phyloP scores from a whole-genome alignment of 257 asterid species.

The Hygrophila difformis region DNA sequence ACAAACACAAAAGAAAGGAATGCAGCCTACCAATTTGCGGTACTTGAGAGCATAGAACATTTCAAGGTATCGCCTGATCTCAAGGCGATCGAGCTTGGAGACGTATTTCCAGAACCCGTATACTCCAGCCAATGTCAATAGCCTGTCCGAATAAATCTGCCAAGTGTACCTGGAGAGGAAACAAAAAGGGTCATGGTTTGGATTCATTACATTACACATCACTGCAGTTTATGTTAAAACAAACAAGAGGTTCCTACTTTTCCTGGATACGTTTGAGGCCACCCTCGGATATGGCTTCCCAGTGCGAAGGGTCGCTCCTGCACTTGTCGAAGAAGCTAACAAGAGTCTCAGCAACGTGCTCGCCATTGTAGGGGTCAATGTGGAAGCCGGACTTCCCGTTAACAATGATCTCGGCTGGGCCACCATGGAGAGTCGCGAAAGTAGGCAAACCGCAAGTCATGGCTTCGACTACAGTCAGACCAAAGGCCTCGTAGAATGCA shows the following conservation, averaged over 20 bases:
- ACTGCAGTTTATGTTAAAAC: neutral
- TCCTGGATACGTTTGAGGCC: slow-evolving; percentile 79
- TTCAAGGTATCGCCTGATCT: slow-evolving; percentile 79
- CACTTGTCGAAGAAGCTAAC: slow-evolving; percentile 65
- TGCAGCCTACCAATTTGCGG: slow-evolving; percentile 65
- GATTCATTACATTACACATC: too few species aligned
- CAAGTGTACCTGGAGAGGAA: slow-evolving; percentile 55
- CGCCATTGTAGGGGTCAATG: slow-evolving; percentile 84
- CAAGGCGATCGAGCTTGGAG: slow-evolving; percentile 78
- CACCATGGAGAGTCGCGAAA: slow-evolving; percentile 80
- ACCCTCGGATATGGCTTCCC: slow-evolving; percentile 62
- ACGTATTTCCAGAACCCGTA: slow-evolving; percentile 92
- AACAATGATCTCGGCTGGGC: slow-evolving; percentile 92
- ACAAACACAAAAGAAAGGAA: neutral
- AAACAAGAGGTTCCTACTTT: slow-evolving; percentile 40
- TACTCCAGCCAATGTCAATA: slow-evolving; percentile 82
- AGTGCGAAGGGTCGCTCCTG: slow-evolving; percentile 54
- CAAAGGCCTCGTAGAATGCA: slow-evolving; percentile 95
- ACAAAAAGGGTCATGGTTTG: neutral
- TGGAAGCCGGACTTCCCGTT: slow-evolving; percentile 89
- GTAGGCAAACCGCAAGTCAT: slow-evolving; percentile 98
- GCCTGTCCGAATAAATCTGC: slow-evolving; percentile 81
- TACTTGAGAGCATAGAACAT: slow-evolving; percentile 83
- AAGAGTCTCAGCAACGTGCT: slow-evolving; percentile 62
- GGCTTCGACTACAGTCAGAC: slow-evolving; percentile 94